A percentile compares a stretch with the other conserved stretches of the same genome.
Conservation (phyloP, 2,329 filamentous ascomycete species). For the Aspergillus sp. region DNA sequence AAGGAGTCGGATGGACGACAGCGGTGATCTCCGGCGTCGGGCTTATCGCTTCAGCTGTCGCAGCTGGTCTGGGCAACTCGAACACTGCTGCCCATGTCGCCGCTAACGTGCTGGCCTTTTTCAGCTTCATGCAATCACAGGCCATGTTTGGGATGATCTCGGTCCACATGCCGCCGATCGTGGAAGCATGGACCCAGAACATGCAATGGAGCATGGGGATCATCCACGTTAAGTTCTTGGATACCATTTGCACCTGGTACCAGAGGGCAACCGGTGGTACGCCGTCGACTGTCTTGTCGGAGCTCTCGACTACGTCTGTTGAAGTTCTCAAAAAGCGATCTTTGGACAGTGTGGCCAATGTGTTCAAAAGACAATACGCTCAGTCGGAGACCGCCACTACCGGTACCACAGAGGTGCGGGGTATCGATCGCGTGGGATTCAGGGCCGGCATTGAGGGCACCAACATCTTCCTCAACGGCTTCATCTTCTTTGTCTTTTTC, state of each 20-base stretch:
- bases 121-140: slow-evolving; percentile 90
- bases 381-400: slow-evolving; percentile 48
- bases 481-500: slow-evolving; percentile 85
- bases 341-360: slow-evolving; percentile 33
- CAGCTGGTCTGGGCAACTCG: slow-evolving; percentile 84
- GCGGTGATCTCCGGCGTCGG: slow-evolving; percentile 84
- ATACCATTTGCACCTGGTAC: slow-evolving; percentile 89
- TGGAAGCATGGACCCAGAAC: slow-evolving; percentile 90
- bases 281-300: slow-evolving; percentile 75
- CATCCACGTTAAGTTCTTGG: slow-evolving; percentile 81
- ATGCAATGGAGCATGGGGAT: slow-evolving; percentile 98
- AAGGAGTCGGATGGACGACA: slow-evolving; percentile 84
- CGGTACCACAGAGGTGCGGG: slow-evolving; percentile 62
- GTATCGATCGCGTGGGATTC: slow-evolving; percentile 88
- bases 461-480: slow-evolving; percentile 89
- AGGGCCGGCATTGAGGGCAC: slow-evolving; percentile 79
- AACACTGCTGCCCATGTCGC: slow-evolving; percentile 94
- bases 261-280: slow-evolving; percentile 87
- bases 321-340: slow-evolving; percentile 70
- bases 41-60: slow-evolving; percentile 78
- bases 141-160: slow-evolving; percentile 84
- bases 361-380: slow-evolving; percentile 31
- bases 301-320: slow-evolving; percentile 72
- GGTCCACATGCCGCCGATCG: slow-evolving; percentile 82
- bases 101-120: slow-evolving; percentile 85